phyloP scores from a whole-genome alignment of 495 filamentous ascomycete species.

The Neurospora sp. region DNA sequence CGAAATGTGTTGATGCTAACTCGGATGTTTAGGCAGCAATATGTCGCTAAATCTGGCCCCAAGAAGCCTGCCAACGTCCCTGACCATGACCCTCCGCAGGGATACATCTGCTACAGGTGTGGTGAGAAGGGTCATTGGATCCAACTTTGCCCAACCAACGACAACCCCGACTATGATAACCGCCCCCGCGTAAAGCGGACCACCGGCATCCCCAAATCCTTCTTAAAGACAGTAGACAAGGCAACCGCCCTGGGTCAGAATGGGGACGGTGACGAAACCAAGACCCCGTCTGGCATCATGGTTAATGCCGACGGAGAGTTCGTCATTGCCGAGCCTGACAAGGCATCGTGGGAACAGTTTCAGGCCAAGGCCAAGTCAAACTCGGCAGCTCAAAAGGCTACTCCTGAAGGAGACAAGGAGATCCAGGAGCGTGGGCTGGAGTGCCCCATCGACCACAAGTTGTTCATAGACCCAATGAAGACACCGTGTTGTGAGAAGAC shows the following conservation, averaged over 20 bases:
- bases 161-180: constrained; percentile 89
- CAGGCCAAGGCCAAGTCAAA: constrained; percentile 86
- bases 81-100: constrained; percentile 79
- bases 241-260: constrained; percentile 62
- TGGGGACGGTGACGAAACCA: constrained; percentile 60
- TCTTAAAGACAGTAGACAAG: constrained; percentile 89
- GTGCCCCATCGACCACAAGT: constrained; percentile 89
- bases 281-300: constrained; percentile 80
- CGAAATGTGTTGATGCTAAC: constrained; percentile 26
- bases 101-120: constrained; percentile 97
- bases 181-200: constrained; percentile 86
- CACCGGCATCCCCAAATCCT: constrained; percentile 88
- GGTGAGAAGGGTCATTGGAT: constrained; percentile 99
- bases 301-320: constrained; percentile 95
- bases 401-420: constrained; percentile 58
- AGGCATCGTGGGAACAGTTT: constrained; percentile 90
- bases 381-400: constrained; percentile 63
- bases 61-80: constrained; percentile 69
- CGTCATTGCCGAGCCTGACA: constrained; percentile 89
- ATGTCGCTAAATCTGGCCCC: constrained; percentile 36
- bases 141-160: constrained; percentile 90
- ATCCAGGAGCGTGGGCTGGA: constrained; percentile 78
- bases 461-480: constrained; percentile 96
- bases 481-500: constrained; percentile 95
- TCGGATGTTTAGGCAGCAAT: constrained; percentile 34